phyloP scores from a whole-genome alignment of 495 filamentous ascomycete genomes.

The Hapsidospora chrysogenum region DNA sequence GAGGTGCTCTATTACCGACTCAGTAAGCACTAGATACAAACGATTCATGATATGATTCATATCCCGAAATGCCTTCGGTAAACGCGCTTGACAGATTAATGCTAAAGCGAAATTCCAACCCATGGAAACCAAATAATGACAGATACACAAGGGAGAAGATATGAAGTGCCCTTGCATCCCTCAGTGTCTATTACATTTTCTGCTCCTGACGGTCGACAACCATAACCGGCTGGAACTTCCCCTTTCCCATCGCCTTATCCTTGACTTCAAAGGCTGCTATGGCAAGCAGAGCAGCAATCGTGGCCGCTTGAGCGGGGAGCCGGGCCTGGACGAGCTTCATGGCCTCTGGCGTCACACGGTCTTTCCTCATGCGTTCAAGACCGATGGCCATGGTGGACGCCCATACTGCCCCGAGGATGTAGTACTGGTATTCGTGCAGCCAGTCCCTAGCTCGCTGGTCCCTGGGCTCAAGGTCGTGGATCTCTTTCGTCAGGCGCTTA shows the following conservation, averaged over 20 bases:
- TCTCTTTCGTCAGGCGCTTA: not conserved
- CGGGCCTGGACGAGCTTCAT: not conserved
- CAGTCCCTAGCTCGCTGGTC: not conserved
- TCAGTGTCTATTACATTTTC: not conserved
- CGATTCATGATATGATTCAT: too few relatives aligned
- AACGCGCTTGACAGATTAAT: too few relatives aligned
- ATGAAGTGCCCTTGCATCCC: not conserved
- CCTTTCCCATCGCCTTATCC: not conserved
- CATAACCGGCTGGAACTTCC: not conserved
- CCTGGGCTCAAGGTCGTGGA: not conserved
- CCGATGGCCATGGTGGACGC: not conserved
- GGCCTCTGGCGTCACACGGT: not conserved
- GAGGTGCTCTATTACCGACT: too few relatives aligned
- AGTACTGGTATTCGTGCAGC: not conserved
- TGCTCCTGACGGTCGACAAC: not conserved
- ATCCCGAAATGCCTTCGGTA: too few relatives aligned
- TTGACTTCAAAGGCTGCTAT: not conserved
- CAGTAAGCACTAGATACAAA: too few relatives aligned
- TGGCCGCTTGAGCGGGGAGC: not conserved
- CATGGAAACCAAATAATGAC: too few relatives aligned
- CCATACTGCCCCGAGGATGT: not conserved
- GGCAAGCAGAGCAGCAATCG: not conserved
- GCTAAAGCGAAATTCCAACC: too few relatives aligned
- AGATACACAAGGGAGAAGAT: not conserved
- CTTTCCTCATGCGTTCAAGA: not conserved